phyloP scores from a whole-genome alignment of 2,329 filamentous ascomycete species.

The Escovopsis sp. region DNA sequence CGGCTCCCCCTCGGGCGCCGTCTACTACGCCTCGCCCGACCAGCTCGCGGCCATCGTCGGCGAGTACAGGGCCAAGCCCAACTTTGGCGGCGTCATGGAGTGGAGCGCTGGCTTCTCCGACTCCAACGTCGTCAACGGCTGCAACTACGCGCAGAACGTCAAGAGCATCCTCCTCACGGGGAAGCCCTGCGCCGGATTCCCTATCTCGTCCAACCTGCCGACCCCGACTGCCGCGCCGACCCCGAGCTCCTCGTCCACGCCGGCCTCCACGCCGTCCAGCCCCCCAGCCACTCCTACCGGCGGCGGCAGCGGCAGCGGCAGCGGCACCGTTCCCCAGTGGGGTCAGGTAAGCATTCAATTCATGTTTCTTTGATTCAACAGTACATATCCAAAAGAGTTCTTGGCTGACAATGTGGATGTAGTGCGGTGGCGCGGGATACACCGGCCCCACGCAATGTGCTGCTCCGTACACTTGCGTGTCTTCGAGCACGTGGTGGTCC shows the following conservation, averaged over 20 bases:
- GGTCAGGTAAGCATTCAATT: constrained; percentile 2
- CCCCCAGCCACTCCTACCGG: background rate
- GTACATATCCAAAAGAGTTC: background rate
- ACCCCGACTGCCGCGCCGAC: background rate
- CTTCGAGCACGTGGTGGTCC: constrained; percentile 9
- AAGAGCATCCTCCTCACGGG: constrained; percentile 2
- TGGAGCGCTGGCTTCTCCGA: constrained; percentile 28
- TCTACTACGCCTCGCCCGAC: constrained; percentile 13
- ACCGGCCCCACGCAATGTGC: constrained; percentile 10
- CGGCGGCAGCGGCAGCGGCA: background rate
- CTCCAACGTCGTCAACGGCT: constrained; percentile 17
- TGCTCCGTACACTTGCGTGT: constrained; percentile 11
- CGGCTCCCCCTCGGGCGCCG: constrained; percentile 10
- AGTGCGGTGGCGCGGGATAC: constrained; percentile 12
- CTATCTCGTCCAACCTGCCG: background rate
- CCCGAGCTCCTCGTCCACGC: background rate
- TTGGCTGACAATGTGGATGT: background rate
- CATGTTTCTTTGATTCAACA: background rate
- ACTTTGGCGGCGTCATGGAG: constrained; percentile 25
- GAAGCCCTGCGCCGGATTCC: constrained; percentile 2
- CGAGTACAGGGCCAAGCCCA: constrained; percentile 12
- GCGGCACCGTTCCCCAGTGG: constrained; percentile 3
- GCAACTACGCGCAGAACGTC: constrained; percentile 20
- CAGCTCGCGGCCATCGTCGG: constrained; percentile 14
- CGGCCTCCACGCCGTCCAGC: background rate